phyloP scores from a whole-genome alignment of 768 basidiomycete species.

The Gloeostereum incarnatum region DNA sequence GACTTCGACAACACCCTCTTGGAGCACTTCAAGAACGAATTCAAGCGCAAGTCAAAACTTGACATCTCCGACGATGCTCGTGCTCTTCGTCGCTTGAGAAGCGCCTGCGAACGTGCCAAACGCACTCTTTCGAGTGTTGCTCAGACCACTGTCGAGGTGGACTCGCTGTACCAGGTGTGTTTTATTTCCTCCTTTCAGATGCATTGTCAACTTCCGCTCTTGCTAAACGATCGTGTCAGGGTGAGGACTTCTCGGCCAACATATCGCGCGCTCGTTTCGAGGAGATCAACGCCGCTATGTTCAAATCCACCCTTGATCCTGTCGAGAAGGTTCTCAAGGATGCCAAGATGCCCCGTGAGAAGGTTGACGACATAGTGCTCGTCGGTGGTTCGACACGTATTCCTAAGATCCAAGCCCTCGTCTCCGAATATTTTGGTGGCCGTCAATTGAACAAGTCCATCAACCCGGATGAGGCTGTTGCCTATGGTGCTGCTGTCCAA shows the following conservation, averaged over 20 bases:
- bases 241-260: slow-evolving; percentile 96
- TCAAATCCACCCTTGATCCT: slow-evolving; percentile 97
- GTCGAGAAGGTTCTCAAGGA: slow-evolving; percentile 99
- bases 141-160: slow-evolving; percentile 98
- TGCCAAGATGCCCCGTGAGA: slow-evolving; percentile 94
- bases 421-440: slow-evolving; percentile 97
- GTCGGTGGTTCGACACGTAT: slow-evolving; percentile 99
- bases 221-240: slow-evolving; percentile 31
- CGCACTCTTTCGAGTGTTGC: slow-evolving; percentile 96
- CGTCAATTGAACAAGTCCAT: slow-evolving; percentile 99
- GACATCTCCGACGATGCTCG: slow-evolving; percentile 97
- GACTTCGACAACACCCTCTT: slow-evolving; percentile 98
- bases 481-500: slow-evolving; percentile 99
- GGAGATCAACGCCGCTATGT: slow-evolving; percentile 92
- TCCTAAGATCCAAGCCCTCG: slow-evolving; percentile 96
- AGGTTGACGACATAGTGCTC: slow-evolving; percentile 98
- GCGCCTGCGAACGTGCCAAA: slow-evolving; percentile 99
- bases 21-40: slow-evolving; percentile 99
- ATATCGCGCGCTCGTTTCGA: slow-evolving; percentile 99
- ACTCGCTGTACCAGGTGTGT: slow-evolving; percentile 89
- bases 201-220: background rate
- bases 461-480: slow-evolving; percentile 99
- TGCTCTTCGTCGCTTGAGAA: slow-evolving; percentile 90
- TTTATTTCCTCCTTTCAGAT: slow-evolving; percentile 2
- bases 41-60: slow-evolving; percentile 94